These are phyloP conservation scores for Talaromyces borbonicus DNA, from an alignment of 495 filamentous ascomycete genomes.

Conservation along the genomic window DNA sequence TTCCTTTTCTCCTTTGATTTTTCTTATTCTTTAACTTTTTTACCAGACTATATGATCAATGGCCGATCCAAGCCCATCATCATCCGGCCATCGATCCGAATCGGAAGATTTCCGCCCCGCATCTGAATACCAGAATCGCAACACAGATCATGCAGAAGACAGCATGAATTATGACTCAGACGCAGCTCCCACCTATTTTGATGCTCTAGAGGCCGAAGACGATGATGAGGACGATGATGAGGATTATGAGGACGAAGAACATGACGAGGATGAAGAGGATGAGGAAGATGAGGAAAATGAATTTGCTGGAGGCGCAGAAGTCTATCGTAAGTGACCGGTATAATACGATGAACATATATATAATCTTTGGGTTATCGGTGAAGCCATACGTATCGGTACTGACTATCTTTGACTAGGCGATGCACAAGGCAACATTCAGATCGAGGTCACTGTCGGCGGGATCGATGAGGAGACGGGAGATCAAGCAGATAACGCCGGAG, in stretches of 20 bases:
- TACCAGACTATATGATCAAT: not conserved
- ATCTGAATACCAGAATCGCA: constrained; percentile 29
- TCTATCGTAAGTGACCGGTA: constrained; percentile 15
- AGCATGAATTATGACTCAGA: constrained; percentile 39
- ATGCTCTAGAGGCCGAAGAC: constrained; percentile 25
- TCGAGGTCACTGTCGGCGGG: constrained; percentile 34
- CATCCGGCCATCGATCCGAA: not conserved
- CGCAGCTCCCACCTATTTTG: constrained; percentile 22
- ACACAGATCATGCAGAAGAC: constrained; percentile 38
- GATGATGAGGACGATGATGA: constrained; percentile 21
- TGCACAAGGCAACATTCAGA: constrained; percentile 37
- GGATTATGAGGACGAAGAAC: constrained; percentile 19
- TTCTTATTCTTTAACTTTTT: not conserved
- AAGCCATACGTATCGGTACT: too few relatives aligned
- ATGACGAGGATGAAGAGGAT: constrained; percentile 26
- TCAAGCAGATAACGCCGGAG: constrained; percentile 13
- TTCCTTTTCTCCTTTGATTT: not conserved
- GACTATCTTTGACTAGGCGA: constrained; percentile 12
- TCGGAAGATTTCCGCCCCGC: constrained; percentile 19
- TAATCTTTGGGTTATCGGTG: too few relatives aligned
- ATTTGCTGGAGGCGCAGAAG: constrained; percentile 16
- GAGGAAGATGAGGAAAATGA: constrained; percentile 13
- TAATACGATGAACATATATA: constrained; percentile 19
- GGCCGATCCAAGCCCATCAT: constrained; percentile 3
- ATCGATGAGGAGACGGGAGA: constrained; percentile 36